Conservation (phyloP, 805 yeast species). For the Zygosaccharomyces pseudorouxii region DNA sequence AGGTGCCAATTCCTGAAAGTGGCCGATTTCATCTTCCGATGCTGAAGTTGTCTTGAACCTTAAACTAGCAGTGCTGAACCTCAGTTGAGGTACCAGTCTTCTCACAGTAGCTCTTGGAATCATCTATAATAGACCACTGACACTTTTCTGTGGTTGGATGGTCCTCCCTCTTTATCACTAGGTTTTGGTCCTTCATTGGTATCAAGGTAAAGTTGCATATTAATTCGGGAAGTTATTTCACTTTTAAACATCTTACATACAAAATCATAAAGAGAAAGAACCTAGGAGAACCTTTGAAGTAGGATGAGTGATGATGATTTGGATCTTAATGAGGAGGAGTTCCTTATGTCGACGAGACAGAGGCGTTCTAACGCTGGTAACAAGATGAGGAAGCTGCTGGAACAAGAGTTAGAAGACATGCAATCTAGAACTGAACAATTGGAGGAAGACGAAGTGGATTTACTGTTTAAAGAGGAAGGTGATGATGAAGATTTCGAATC, state of each 20-base stretch:
- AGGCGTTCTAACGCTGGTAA: slow-evolving; percentile 90
- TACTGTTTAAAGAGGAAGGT: slow-evolving; percentile 62
- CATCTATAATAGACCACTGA: neutral
- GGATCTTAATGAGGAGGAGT: slow-evolving; percentile 38
- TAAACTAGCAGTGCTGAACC: neutral
- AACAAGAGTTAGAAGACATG: slow-evolving; percentile 53
- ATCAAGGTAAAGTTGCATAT: neutral
- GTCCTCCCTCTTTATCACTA: neutral
- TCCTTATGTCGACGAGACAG: slow-evolving; percentile 67
- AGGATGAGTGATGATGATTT: slow-evolving; percentile 13
- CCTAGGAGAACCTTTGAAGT: neutral
- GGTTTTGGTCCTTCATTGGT: neutral
- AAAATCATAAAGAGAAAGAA: neutral
- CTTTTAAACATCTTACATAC: neutral
- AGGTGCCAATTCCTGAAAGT: slow-evolving; percentile 82
- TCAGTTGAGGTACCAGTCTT: neutral
- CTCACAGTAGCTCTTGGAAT: neutral
- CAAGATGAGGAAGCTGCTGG: slow-evolving; percentile 65
- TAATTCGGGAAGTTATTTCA: neutral
- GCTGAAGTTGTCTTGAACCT: slow-evolving; percentile 16
- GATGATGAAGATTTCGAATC: slow-evolving; percentile 47
- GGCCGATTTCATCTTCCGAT: slow-evolving; percentile 59
- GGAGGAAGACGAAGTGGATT: slow-evolving; percentile 71
- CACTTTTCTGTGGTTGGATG: neutral
- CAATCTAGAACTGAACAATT: slow-evolving; percentile 41